Evolutionary conservation across 352 stramenopile genomes (phyloP).

Genomic region (Phytophthora lateralis): DNA sequence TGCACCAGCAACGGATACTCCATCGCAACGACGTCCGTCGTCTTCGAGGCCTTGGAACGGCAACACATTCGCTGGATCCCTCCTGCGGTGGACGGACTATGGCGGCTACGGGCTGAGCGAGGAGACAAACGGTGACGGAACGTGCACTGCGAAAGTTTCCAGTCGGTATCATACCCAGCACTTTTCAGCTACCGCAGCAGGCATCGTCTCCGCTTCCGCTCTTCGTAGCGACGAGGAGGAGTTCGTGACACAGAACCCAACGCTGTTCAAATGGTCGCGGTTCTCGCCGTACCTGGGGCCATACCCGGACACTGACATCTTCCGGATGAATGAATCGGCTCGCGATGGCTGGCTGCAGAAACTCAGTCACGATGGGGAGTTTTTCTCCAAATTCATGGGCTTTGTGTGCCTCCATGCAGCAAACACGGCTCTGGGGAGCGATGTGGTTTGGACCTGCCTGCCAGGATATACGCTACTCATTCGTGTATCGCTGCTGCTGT

Average conservation of each 20-base stretch:
- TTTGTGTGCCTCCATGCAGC: conserved; percentile 59
- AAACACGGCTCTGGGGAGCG: conserved; percentile 37
- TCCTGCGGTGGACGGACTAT: conserved; percentile 68
- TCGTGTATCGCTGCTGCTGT: conserved; percentile 55
- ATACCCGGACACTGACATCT: conserved; percentile 64
- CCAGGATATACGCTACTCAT: conserved; percentile 71
- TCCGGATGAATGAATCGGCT: conserved; percentile 48
- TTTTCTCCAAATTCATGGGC: conserved; percentile 76
- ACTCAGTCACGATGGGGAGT: conserved; percentile 71
- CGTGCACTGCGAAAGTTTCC: conserved; percentile 29
- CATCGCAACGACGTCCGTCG: conserved; percentile 33
- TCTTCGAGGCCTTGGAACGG: conserved; percentile 56
- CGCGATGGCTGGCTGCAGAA: conserved; percentile 56
- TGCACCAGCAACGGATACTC: conserved; percentile 7
- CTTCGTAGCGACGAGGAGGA: conserved; percentile 44
- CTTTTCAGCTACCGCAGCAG: conserved; percentile 1
- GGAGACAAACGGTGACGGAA: conserved; percentile 32
- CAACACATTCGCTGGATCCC: conserved; percentile 56
- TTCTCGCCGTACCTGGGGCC: conserved; percentile 63
- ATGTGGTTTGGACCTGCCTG: conserved; percentile 54
- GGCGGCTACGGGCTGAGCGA: conserved; percentile 50
- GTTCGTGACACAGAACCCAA: conserved; percentile 60
- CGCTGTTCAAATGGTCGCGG: conserved; percentile 62
- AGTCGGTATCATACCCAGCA: conserved; percentile 38
- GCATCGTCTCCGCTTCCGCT: conserved; percentile 24